A percentile compares a stretch with the other conserved stretches of the same genome.
Evolutionary conservation across 1,284 basidiomycete genomes (phyloP).

Genomic region (Puccinia horiana): DNA sequence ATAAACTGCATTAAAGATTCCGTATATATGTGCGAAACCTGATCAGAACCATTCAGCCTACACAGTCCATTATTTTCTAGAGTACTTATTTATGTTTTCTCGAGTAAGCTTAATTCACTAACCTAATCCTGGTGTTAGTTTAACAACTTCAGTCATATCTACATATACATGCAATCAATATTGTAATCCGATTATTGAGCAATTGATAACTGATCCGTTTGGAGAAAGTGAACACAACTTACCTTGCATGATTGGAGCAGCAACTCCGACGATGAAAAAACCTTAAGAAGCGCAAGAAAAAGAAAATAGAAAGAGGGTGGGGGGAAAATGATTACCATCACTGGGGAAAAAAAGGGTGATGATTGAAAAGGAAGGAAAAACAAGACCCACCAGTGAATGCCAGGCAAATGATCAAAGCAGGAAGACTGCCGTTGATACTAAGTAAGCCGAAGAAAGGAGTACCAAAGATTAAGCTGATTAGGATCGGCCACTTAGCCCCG

Average conservation of each 20-base stretch:
- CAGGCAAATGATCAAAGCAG: slow-evolving; percentile 19
- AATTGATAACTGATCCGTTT: too few species aligned
- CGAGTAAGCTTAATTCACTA: neutral
- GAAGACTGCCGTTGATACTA: neutral
- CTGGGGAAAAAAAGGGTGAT: too few species aligned
- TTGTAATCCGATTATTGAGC: too few species aligned
- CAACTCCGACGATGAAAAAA: neutral
- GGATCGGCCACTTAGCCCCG: slow-evolving; percentile 9
- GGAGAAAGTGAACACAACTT: neutral
- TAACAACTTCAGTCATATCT: slow-evolving; percentile 32
- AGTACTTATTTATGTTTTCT: neutral
- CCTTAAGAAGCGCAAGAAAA: neutral
- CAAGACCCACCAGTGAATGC: slow-evolving; percentile 8
- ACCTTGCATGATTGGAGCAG: slow-evolving; percentile 34
- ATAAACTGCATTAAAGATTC: slow-evolving; percentile 37
- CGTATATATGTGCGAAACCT: slow-evolving; percentile 42
- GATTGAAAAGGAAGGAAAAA: too few species aligned
- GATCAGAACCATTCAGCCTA: neutral
- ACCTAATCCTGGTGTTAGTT: slow-evolving; percentile 24
- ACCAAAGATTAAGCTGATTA: neutral
- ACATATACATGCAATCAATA: too few species aligned
- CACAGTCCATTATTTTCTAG: neutral
- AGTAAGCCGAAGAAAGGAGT: slow-evolving; percentile 30
- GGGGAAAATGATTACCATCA: too few species aligned
- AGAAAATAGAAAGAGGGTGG: too few species aligned